Evolutionary conservation across 441 rosid species (phyloP), one percentile per base, ranked within the genome.

Genomic region (Iberis amara): DNA sequence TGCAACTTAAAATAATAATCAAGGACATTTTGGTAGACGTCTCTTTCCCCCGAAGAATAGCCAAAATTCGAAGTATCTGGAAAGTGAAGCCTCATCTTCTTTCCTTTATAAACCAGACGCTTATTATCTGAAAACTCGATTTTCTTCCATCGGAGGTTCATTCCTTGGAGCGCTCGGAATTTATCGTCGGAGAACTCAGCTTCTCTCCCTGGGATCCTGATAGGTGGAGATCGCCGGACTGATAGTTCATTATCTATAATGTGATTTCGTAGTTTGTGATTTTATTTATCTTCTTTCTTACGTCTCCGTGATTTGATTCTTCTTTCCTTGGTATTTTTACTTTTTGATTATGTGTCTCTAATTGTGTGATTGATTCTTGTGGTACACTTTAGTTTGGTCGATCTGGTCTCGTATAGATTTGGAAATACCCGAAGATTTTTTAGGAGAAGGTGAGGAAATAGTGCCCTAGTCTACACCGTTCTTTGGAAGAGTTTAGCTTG

Each of bases 221-320:
- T 18, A 18, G 21, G 21, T 18, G 21, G 21, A 74, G 65, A 48
- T 65, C 67, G 51, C 27, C 63, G 33, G 75, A 61, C 68, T 59
- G 82, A 79, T 81, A 77, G 92, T 55, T 54, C 21, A 18, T 18
- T 18, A 18, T 18, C 21, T 18, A 3, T 18, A 18, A 18, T 18
- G 21, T 18, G 21, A 18, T 18, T 18, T 18, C 33, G 39, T 39
- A 30, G 52, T 30, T 33, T 52, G 54, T 36, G 6, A 55, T 12
- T 52, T 18, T 28, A 30, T 18, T 24, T 7, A 55, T 14, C 52
- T 18, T 28, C 31, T 18, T 24, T 7, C 14, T 39, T 57, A 7
- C 32, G 5, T 39, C 41, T 63, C 32, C 37, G 41, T 66, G 47
- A 35, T 40, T 62, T 21, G 48, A 45, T 61, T 7, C 18, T 58